These are phyloP conservation scores for Penicillium janthinellum DNA, from an alignment of 2,329 filamentous ascomycete genomes.

Conservation along the genomic window DNA sequence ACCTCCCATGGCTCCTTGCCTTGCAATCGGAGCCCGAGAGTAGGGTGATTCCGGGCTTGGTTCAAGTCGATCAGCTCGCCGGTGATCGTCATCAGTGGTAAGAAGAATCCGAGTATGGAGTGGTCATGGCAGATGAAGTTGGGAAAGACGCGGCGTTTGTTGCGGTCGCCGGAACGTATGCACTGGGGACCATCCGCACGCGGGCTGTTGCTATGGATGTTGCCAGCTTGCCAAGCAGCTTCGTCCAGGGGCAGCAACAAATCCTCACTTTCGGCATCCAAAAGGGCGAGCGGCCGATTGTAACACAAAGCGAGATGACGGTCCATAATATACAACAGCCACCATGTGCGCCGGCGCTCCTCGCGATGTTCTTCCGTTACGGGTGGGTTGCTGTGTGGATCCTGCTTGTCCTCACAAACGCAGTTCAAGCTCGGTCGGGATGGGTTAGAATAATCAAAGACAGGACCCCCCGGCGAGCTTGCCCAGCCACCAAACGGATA, in stretches of 20 bases:
- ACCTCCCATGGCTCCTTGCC: conserved; percentile 77
- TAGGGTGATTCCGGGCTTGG: conserved; percentile 83
- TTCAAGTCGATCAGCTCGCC: conserved; percentile 90
- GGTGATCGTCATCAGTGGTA: conserved; percentile 92
- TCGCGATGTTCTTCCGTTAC: conserved; percentile 81
- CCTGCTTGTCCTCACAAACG: conserved; percentile 34
- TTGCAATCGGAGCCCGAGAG: conserved; percentile 74
- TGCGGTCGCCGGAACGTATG: conserved; percentile 35
- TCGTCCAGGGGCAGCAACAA: conserved; percentile 87
- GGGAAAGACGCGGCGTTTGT: conserved; percentile 66
- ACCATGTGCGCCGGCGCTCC: conserved; percentile 88
- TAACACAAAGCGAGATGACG: conserved; percentile 89
- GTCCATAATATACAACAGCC: conserved; percentile 89
- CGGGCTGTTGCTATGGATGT: conserved; percentile 63
- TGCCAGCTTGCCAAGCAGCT: conserved; percentile 79
- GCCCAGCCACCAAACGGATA: conserved; percentile 36
- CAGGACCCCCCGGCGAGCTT: conserved; percentile 55
- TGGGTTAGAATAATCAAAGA: conserved; percentile 46
- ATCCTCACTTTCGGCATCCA: conserved; percentile 84
- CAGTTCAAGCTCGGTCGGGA: conserved; percentile 39
- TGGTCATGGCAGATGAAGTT: conserved; percentile 82
- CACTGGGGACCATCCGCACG: conserved; percentile 41
- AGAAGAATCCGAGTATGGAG: conserved; percentile 87
- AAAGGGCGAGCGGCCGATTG: conserved; percentile 81
- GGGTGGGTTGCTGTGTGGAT: conserved; percentile 26